Evolutionary conservation across 208 protist species (phyloP).

Genomic region (Leishmania tarentolae): DNA sequence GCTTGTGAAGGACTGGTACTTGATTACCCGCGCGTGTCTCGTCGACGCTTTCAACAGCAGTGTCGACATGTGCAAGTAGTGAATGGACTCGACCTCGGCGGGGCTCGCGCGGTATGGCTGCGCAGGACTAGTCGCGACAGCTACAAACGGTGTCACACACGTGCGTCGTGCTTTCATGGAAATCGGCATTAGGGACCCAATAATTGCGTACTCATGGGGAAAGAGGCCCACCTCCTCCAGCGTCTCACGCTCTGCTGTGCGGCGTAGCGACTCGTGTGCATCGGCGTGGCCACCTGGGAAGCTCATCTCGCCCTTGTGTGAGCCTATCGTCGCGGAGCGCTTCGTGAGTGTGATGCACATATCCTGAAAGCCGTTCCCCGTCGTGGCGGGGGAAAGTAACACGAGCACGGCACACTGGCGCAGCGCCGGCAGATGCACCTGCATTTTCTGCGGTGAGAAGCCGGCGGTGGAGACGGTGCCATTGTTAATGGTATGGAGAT

Average conservation of each 20-base stretch:
- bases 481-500: conserved; percentile 30
- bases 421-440: conserved; percentile 5
- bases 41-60: conserved; percentile 49
- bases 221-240: conserved; percentile 78
- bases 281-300: conserved; percentile 82
- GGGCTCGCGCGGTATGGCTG: conserved; percentile 56
- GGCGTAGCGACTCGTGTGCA: conserved; percentile 43
- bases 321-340: conserved; percentile 53
- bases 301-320: conserved; percentile 80
- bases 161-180: conserved; percentile 24
- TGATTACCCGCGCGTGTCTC: conserved; percentile 68
- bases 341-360: conserved; percentile 89
- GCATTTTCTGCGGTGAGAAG: conserved; percentile 45
- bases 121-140: conserved; percentile 38
- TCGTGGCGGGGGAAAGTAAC: conserved; percentile 54
- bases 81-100: conserved; percentile 76
- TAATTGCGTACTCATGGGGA: conserved; percentile 43
- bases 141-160: conserved; percentile 63
- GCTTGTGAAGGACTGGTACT: conserved; percentile 35
- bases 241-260: conserved; percentile 75
- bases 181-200: conserved; percentile 65
- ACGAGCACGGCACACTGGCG: conserved; percentile 61
- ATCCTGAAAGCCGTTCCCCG: conserved; percentile 59
- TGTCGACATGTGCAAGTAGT: conserved; percentile 82
- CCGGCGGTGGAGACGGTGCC: conserved; percentile 17